These are phyloP conservation scores for Chrysosphaeria jannelii DNA, from an alignment of 2,329 filamentous ascomycete species.

Conservation along the genomic window DNA sequence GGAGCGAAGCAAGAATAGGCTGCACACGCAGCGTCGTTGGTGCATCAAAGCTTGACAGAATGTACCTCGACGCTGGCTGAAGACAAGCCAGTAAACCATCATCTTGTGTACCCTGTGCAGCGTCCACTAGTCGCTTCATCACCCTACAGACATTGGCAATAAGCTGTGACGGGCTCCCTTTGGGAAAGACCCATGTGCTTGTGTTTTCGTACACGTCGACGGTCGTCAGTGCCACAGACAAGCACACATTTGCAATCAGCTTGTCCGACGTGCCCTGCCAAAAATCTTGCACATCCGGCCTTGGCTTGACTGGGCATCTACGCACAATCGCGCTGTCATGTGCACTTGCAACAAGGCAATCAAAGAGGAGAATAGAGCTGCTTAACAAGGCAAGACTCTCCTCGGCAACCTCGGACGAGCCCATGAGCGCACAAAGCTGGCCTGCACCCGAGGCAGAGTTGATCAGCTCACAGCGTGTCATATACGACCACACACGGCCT, in stretches of 20 bases:
- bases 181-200: conserved; percentile 57
- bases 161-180: too few species aligned
- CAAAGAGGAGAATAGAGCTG: conserved; percentile 43
- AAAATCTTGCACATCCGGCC: conserved; percentile 7
- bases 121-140: conserved; percentile 38
- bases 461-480: conserved; percentile 54
- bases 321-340: conserved; percentile 37
- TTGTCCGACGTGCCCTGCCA: conserved; percentile 53
- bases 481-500: conserved; percentile 66
- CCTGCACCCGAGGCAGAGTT: conserved; percentile 48
- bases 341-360: conserved; percentile 44
- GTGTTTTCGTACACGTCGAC: conserved; percentile 69
- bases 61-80: conserved; percentile 39
- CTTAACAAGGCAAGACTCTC: conserved; percentile 52
- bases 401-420: conserved; percentile 49
- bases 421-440: conserved; percentile 47
- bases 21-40: conserved; percentile 44
- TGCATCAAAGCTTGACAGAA: conserved; percentile 49
- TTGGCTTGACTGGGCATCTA: conserved; percentile 19
- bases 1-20: conserved; percentile 41
- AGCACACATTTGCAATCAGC: conserved; percentile 37
- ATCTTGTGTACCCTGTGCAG: conserved; percentile 38
- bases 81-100: conserved; percentile 23
- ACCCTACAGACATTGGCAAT: too few species aligned
- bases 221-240: conserved; percentile 42